phyloP scores from a whole-genome alignment of 1,139 yeast species.

The Scheffersomyces quercinus region DNA sequence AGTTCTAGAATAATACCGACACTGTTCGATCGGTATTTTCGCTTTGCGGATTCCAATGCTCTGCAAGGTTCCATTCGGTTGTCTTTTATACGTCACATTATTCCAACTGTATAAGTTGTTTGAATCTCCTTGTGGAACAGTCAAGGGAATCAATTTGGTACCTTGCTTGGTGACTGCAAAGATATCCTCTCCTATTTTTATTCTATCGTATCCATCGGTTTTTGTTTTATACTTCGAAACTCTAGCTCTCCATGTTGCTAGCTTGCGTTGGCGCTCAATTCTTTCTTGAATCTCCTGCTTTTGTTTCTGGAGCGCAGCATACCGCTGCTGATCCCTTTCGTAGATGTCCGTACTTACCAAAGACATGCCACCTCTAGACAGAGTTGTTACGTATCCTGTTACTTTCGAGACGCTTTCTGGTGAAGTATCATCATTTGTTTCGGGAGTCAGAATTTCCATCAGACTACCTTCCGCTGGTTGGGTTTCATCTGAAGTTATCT shows the following conservation, averaged over 20 bases:
- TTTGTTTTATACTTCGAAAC: slow-evolving; percentile 25
- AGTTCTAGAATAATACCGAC: slow-evolving; percentile 42
- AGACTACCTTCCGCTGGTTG: not conserved
- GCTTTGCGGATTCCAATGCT: slow-evolving; percentile 10
- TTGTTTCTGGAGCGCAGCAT: slow-evolving; percentile 10
- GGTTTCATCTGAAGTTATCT: not conserved
- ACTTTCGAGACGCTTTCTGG: not conserved
- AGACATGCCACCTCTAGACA: slow-evolving; percentile 36
- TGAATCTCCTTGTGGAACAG: slow-evolving; percentile 12
- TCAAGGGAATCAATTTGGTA: slow-evolving; percentile 30
- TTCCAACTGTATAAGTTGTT: slow-evolving; percentile 27
- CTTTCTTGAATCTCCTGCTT: slow-evolving; percentile 19
- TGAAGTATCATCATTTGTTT: not conserved
- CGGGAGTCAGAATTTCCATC: not conserved
- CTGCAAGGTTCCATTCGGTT: slow-evolving; percentile 29
- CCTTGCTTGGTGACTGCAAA: slow-evolving; percentile 40
- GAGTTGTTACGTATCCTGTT: slow-evolving; percentile 19
- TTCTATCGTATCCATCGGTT: slow-evolving; percentile 40
- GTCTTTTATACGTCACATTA: slow-evolving; percentile 19
- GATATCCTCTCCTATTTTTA: slow-evolving; percentile 29
- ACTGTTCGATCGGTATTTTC: slow-evolving; percentile 22
- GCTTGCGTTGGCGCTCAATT: slow-evolving; percentile 13
- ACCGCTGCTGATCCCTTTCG: slow-evolving; percentile 28
- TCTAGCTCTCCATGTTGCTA: slow-evolving; percentile 10
- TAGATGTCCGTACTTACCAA: slow-evolving; percentile 36